These are phyloP conservation scores for Phytophthora fragariae DNA, from an alignment of 352 stramenopile genomes.

Conservation along the genomic window DNA sequence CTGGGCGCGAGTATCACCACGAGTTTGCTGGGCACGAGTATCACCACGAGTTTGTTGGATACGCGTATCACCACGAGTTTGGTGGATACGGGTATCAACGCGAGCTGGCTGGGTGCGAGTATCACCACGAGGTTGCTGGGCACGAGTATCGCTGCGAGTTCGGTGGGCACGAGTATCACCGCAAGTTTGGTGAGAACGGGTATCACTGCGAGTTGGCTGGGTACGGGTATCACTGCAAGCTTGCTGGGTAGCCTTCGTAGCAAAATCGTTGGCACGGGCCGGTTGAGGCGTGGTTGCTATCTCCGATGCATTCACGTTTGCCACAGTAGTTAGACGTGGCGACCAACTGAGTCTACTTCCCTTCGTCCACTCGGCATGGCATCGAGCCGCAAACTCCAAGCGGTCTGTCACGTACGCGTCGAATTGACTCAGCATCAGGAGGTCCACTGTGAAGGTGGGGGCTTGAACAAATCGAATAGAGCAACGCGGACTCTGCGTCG, in stretches of 20 bases:
- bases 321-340: neutral
- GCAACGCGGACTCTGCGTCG: neutral
- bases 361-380: slow-evolving; percentile 9
- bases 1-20: no score
- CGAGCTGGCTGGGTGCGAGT: no score
- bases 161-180: no score
- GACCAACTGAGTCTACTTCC: slow-evolving; percentile 10
- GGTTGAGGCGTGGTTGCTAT: neutral
- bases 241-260: neutral
- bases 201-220: no score
- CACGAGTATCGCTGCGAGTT: no score
- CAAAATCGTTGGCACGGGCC: neutral
- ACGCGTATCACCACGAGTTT: no score
- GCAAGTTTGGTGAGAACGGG: no score
- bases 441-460: slow-evolving; percentile 3
- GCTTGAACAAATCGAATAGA: neutral
- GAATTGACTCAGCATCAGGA: slow-evolving; percentile 15
- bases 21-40: no score
- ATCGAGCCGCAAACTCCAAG: slow-evolving; percentile 24
- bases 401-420: slow-evolving; percentile 26
- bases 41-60: no score
- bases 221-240: no score
- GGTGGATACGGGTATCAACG: no score
- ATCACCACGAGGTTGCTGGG: no score
- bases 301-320: neutral